Percentiles rank a stretch among this genome's conserved stretches.
Conservation (phyloP, 2,329 filamentous ascomycete genomes). For the Arthrobotrys musiformis region DNA sequence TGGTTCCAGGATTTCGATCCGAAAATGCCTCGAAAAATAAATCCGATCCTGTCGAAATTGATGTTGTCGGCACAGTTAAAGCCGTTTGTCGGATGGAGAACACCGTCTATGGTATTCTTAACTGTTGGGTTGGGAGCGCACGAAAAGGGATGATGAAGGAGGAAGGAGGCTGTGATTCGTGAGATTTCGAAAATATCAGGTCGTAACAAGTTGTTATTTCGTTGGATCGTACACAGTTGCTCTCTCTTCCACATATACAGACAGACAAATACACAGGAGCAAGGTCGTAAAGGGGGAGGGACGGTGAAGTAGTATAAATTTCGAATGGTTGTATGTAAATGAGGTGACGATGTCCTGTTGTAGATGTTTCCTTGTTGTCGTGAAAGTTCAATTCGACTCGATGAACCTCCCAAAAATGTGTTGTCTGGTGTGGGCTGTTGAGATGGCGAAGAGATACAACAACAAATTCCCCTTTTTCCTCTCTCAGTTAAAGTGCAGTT, state of each 20-base stretch:
- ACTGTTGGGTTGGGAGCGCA: conserved; percentile 2
- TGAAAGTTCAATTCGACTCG: neutral
- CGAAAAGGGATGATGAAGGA: no score
- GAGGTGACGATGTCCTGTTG: conserved; percentile 2
- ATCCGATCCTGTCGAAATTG: conserved; percentile 3
- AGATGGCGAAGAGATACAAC: conserved; percentile 10
- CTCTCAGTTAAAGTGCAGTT: neutral
- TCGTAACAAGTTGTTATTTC: neutral
- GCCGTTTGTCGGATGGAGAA: conserved; percentile 33
- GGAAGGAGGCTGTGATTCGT: conserved; percentile 16
- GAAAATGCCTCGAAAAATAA: conserved; percentile 6
- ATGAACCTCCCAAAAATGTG: conserved; percentile 1
- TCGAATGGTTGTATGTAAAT: neutral
- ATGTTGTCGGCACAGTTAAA: conserved; percentile 18
- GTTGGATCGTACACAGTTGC: conserved; percentile 7
- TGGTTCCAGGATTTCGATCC: conserved; percentile 32
- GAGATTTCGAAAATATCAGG: neutral
- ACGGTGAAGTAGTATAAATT: neutral
- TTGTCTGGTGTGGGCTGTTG: conserved; percentile 3
- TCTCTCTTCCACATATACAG: neutral
- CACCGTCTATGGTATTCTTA: conserved; percentile 27
- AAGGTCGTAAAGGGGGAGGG: conserved; percentile 5
- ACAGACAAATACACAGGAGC: neutral
- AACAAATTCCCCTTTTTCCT: conserved; percentile 42
- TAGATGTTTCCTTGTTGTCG: conserved; percentile 10